Evolutionary conservation across 805 yeast species (phyloP).

Genomic region (Sugiyamaella marilandica): DNA sequence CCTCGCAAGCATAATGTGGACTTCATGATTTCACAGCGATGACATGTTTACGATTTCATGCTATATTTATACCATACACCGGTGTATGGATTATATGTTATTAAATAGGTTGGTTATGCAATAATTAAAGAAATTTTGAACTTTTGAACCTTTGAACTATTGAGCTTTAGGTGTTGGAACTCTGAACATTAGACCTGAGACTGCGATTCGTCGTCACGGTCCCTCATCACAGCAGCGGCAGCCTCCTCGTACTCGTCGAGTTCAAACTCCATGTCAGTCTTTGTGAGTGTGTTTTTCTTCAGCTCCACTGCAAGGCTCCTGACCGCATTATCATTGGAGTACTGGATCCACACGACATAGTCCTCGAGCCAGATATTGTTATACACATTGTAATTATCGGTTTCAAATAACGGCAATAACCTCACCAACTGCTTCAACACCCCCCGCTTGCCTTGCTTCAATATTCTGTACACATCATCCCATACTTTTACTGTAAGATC

Average conservation of each 20-base stretch:
- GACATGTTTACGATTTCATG: conserved; percentile 1
- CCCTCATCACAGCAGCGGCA: conserved; percentile 1
- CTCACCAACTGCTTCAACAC: conserved; percentile 57
- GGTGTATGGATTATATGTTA: neutral
- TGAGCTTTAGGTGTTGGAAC: too few species aligned
- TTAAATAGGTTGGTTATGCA: neutral
- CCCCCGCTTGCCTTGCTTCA: conserved; percentile 65
- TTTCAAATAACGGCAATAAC: conserved; percentile 57
- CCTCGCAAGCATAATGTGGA: conserved; percentile 22
- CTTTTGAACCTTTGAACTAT: too few species aligned
- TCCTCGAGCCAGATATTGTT: conserved; percentile 74
- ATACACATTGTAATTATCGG: conserved; percentile 81
- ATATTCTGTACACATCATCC: conserved; percentile 63
- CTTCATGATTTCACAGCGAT: conserved; percentile 20
- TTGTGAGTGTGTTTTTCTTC: conserved; percentile 27
- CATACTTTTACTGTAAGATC: conserved; percentile 57
- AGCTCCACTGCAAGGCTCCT: conserved; percentile 65
- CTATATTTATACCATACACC: neutral
- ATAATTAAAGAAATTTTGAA: neutral
- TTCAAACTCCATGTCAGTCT: conserved; percentile 24
- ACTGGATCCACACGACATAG: conserved; percentile 63
- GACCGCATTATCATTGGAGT: conserved; percentile 54
- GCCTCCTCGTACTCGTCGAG: conserved; percentile 24
- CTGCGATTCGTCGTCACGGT: neutral
- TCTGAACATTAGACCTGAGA: too few species aligned